phyloP scores from a whole-genome alignment of 805 yeast genomes.

The Metschnikowia cubensis region DNA sequence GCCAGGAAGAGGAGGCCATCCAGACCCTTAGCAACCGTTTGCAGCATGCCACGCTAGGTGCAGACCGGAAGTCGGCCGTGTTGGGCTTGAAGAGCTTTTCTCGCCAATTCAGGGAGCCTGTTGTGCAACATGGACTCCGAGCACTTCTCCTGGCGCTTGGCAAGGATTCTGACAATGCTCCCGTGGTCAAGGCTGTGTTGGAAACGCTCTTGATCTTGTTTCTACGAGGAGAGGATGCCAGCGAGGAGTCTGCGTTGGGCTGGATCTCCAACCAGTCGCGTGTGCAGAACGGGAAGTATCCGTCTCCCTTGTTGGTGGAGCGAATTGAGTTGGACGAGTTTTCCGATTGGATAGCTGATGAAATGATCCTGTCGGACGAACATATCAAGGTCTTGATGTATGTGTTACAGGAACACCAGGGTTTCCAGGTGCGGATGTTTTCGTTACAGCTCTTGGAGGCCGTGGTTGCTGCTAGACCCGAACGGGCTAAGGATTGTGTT shows the following conservation, averaged over 20 bases:
- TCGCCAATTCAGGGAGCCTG: constrained; percentile 83
- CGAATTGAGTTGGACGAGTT: constrained; percentile 71
- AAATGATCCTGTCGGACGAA: constrained; percentile 57
- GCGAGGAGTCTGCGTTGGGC: constrained; percentile 60
- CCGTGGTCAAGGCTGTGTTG: constrained; percentile 69
- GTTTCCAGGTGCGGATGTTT: constrained; percentile 77
- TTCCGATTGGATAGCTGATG: constrained; percentile 94
- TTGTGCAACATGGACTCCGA: constrained; percentile 80
- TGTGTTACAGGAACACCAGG: constrained; percentile 49
- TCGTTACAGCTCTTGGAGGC: constrained; percentile 84
- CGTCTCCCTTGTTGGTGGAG: constrained; percentile 62
- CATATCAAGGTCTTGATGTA: constrained; percentile 27
- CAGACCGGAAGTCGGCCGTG: constrained; percentile 89
- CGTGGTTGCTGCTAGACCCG: constrained; percentile 69
- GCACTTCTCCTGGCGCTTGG: constrained; percentile 64
- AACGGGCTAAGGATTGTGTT: constrained; percentile 68
- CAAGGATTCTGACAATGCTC: constrained; percentile 65
- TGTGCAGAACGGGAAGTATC: constrained; percentile 70
- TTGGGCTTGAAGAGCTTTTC: constrained; percentile 84
- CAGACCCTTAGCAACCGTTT: constrained; percentile 85
- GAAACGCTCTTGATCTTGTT: constrained; percentile 84
- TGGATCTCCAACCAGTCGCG: constrained; percentile 77
- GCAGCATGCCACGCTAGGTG: constrained; percentile 71
- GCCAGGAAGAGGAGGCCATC: constrained; percentile 75
- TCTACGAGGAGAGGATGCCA: constrained; percentile 59